Evolutionary conservation across 805 yeast genomes (phyloP).

Genomic region (Kodamaea hsintzibuensis): DNA sequence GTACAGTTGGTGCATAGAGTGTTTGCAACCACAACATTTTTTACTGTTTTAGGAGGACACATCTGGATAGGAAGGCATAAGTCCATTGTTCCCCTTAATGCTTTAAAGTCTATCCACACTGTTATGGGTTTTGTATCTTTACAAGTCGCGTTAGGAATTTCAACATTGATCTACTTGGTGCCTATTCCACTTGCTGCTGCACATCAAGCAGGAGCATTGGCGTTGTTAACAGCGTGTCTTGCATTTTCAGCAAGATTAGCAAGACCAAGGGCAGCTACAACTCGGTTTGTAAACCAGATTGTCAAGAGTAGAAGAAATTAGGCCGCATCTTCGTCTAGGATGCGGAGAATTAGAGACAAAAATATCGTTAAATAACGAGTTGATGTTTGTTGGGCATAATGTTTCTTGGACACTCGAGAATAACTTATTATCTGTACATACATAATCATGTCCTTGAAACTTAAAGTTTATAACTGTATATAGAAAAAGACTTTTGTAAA

Average conservation of each 20-base stretch:
- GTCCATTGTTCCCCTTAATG: constrained; percentile 51
- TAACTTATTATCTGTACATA: not conserved
- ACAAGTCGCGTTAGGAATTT: constrained; percentile 85
- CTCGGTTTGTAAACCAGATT: not conserved
- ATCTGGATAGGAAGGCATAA: constrained; percentile 62
- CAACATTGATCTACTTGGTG: constrained; percentile 82
- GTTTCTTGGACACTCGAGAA: not conserved
- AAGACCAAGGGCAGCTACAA: constrained; percentile 27
- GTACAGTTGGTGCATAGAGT: constrained; percentile 91
- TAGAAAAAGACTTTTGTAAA: not conserved
- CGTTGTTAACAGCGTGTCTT: constrained; percentile 78
- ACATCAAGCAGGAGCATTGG: constrained; percentile 97
- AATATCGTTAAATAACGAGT: no score
- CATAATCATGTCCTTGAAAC: not conserved
- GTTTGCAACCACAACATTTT: constrained; percentile 79
- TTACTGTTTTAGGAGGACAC: constrained; percentile 68
- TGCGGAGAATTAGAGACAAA: not conserved
- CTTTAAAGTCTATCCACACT: constrained; percentile 57
- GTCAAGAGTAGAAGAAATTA: not conserved
- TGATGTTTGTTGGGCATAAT: not conserved
- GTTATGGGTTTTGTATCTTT: constrained; percentile 81
- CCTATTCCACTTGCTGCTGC: constrained; percentile 93
- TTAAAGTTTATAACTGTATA: not conserved
- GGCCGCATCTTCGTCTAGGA: not conserved
- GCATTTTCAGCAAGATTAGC: constrained; percentile 40